Percentiles rank a stretch among this genome's conserved stretches.
These are phyloP conservation scores for Leptosphaerulina australis DNA, from an alignment of 2,329 filamentous ascomycete genomes.

Conservation along the genomic window DNA sequence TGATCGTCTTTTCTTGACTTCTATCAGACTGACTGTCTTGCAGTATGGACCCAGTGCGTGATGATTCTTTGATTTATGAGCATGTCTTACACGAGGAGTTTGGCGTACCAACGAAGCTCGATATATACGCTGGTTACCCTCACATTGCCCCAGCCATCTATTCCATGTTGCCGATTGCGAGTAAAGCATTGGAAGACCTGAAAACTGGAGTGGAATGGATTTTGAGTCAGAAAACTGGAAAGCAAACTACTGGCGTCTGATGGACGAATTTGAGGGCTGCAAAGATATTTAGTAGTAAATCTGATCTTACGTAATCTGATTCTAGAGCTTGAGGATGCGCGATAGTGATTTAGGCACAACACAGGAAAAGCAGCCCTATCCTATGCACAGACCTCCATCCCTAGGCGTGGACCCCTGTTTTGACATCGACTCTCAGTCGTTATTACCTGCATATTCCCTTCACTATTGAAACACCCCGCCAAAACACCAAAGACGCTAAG, in stretches of 20 bases:
- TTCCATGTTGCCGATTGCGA: conserved; percentile 34
- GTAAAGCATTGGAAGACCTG: conserved; percentile 36
- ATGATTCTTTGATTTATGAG: conserved; percentile 62
- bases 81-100: conserved; percentile 53
- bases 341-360: neutral
- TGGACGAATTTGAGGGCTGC: no score
- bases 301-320: no score
- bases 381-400: conserved; percentile 15
- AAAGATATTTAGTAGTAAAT: no score
- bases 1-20: neutral
- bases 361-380: conserved; percentile 4
- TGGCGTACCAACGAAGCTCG: conserved; percentile 53
- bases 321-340: neutral
- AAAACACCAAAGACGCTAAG: conserved; percentile 13
- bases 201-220: conserved; percentile 47
- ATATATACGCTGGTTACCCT: conserved; percentile 53
- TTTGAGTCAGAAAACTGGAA: conserved; percentile 23
- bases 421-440: conserved; percentile 1
- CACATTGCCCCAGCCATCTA: conserved; percentile 51
- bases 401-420: conserved; percentile 5
- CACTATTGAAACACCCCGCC: conserved; percentile 15
- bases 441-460: conserved; percentile 5
- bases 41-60: conserved; percentile 56
- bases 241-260: no score
- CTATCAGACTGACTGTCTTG: neutral